phyloP scores from a whole-genome alignment of 345 rosid genomes.

The Anastatica hierochuntica region DNA sequence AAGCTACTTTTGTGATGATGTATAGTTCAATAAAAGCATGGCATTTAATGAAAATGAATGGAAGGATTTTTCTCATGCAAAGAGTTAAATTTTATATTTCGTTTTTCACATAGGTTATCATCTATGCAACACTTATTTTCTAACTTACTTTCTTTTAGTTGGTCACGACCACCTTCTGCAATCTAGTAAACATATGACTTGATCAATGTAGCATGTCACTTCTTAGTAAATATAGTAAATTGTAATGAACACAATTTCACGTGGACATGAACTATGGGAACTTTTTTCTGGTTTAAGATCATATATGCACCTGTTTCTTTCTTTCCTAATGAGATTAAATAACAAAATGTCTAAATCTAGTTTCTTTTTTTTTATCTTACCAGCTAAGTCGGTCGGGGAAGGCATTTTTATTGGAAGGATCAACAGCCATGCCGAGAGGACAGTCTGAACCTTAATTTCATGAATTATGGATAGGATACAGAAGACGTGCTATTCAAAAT shows the following conservation, averaged over 20 bases:
- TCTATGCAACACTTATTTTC: conserved; percentile 6
- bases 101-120: too few species aligned
- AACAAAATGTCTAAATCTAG: conserved; percentile 1
- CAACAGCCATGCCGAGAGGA: conserved; percentile 29
- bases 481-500: conserved; percentile 38
- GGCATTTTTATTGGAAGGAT: conserved; percentile 30
- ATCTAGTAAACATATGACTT: neutral
- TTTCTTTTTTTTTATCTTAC: neutral
- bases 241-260: neutral
- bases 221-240: conserved; percentile 4
- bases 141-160: neutral
- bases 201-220: conserved; percentile 8
- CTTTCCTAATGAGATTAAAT: conserved; percentile 5
- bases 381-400: conserved; percentile 29
- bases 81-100: neutral
- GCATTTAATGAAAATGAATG: conserved; percentile 23
- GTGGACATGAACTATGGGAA: conserved; percentile 10
- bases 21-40: conserved; percentile 13
- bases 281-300: neutral
- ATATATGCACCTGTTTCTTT: conserved; percentile 8
- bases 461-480: conserved; percentile 27
- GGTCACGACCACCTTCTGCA: conserved; percentile 2
- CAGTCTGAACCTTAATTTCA: conserved; percentile 21
- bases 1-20: conserved; percentile 21
- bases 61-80: conserved; percentile 38